Conservation (phyloP, 1,284 basidiomycete species). For the Fomitopsis palustris region DNA sequence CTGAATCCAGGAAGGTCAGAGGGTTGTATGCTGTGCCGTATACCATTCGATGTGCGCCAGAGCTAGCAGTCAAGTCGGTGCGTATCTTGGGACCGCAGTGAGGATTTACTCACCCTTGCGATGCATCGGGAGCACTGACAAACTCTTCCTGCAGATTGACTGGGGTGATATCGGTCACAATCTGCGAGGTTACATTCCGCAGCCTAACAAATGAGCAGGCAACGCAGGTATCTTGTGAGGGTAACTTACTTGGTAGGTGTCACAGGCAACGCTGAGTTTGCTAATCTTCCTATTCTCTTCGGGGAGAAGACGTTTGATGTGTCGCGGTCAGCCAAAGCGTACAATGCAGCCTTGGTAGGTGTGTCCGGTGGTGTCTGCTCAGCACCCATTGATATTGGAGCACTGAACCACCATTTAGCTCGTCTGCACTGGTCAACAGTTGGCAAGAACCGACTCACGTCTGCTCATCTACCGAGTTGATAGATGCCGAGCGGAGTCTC, state of each 20-base stretch:
- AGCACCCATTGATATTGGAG: not conserved
- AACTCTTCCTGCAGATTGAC: not conserved
- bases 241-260: not conserved
- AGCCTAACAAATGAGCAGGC: conserved; percentile 4
- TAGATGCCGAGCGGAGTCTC: conserved; percentile 14
- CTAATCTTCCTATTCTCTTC: not conserved
- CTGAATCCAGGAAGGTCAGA: not conserved
- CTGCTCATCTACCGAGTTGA: not conserved
- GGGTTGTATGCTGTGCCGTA: not conserved
- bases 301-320: conserved; percentile 1
- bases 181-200: not conserved
- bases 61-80: not conserved
- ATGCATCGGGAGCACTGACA: too few species aligned
- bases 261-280: not conserved
- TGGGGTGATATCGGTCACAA: not conserved
- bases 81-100: too few species aligned
- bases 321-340: not conserved
- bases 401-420: not conserved
- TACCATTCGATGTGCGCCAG: not conserved
- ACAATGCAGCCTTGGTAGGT: conserved; percentile 7
- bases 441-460: not conserved
- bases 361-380: conserved; percentile 4
- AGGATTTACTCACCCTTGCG: not conserved
- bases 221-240: not conserved
- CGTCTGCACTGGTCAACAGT: too few species aligned